phyloP scores from a whole-genome alignment of 331 rosid genomes.

The Malus hybrid region DNA sequence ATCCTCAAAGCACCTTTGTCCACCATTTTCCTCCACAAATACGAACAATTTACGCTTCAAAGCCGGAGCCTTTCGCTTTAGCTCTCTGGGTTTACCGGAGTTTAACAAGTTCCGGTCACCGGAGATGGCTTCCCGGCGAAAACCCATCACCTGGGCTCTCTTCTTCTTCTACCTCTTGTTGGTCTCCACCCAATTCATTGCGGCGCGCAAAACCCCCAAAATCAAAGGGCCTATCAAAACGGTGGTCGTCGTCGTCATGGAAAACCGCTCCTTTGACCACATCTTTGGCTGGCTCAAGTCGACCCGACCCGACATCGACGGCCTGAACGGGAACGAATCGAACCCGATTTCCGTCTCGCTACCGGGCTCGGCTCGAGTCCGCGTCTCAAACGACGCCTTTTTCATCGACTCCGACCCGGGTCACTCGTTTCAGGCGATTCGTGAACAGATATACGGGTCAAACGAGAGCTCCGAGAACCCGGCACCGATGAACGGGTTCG shows the following conservation, averaged over 20 bases:
- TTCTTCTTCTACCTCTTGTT: conserved; percentile 36
- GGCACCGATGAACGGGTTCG: conserved; percentile 85
- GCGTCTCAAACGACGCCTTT: conserved; percentile 49
- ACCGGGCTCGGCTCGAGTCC: conserved; percentile 33
- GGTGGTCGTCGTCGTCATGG: conserved; percentile 74
- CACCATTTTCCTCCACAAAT: not conserved
- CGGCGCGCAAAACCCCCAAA: conserved; percentile 28
- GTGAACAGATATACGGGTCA: conserved; percentile 86
- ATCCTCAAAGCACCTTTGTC: not conserved
- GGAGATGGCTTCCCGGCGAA: conserved; percentile 57
- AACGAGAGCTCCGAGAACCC: conserved; percentile 27
- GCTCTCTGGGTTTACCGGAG: not conserved
- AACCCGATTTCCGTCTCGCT: conserved; percentile 40
- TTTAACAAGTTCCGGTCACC: conserved; percentile 9
- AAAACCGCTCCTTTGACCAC: conserved; percentile 92
- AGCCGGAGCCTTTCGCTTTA: not conserved
- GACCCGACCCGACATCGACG: conserved; percentile 74
- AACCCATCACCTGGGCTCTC: conserved; percentile 7
- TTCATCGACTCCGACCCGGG: conserved; percentile 79
- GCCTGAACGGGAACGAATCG: conserved; percentile 59
- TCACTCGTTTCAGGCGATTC: conserved; percentile 83
- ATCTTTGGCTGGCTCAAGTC: conserved; percentile 78
- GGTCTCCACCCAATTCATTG: conserved; percentile 19
- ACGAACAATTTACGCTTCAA: not conserved
- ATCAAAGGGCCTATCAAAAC: conserved; percentile 78